Percentiles rank a stretch among this genome's conserved stretches.
These are phyloP conservation scores for Backusella australiensis DNA, from an alignment of 192 early-diverging fungal species.

Conservation along the genomic window DNA sequence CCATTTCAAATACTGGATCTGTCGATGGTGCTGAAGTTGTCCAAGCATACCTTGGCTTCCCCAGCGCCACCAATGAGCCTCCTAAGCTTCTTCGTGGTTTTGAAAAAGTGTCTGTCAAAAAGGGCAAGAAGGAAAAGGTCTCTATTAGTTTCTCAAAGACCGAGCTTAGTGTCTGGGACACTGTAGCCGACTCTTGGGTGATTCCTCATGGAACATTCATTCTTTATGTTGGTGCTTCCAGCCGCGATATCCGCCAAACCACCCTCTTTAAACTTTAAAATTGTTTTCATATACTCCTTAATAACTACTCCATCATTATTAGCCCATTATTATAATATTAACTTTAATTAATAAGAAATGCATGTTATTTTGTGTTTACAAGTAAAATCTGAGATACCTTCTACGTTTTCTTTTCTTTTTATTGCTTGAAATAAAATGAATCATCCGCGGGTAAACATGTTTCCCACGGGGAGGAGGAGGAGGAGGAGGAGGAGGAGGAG, in stretches of 20 bases:
- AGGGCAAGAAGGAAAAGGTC: slow-evolving; percentile 30
- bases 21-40: slow-evolving; percentile 32
- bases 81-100: slow-evolving; percentile 37
- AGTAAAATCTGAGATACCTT: too few relatives aligned
- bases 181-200: slow-evolving; percentile 35
- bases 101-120: slow-evolving; percentile 26
- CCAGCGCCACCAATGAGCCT: slow-evolving; percentile 38
- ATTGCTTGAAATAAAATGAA: too few relatives aligned
- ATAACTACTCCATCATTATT: too few relatives aligned
- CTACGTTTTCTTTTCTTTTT: too few relatives aligned
- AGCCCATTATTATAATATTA: too few relatives aligned
- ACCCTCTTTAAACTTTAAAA: background rate
- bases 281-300: too few relatives aligned
- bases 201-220: slow-evolving; percentile 47
- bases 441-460: too few relatives aligned
- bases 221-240: slow-evolving; percentile 52
- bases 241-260: slow-evolving; percentile 43
- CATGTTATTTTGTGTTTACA: too few relatives aligned
- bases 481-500: too few relatives aligned
- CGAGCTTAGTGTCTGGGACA: slow-evolving; percentile 54
- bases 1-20: slow-evolving; percentile 29
- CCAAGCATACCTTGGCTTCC: slow-evolving; percentile 38
- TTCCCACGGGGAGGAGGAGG: too few relatives aligned
- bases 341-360: too few relatives aligned
- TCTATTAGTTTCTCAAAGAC: slow-evolving; percentile 33